Conservation (phyloP, 768 basidiomycete genomes). For the Tylopilus intermedius region DNA sequence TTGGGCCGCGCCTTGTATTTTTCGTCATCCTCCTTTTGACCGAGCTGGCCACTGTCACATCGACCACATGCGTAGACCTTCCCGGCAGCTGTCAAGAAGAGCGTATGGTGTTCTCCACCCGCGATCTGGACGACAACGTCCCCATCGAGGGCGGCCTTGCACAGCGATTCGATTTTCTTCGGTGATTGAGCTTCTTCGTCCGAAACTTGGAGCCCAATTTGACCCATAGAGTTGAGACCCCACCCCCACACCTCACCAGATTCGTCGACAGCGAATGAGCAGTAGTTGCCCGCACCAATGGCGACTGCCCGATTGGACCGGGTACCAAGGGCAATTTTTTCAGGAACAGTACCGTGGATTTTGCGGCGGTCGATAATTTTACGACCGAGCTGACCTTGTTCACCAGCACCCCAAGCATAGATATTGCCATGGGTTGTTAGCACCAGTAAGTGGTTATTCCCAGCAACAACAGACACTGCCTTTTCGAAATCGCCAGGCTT, state of each 20-base stretch:
- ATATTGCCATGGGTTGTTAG: constrained; percentile 85
- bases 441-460: constrained; percentile 85
- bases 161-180: constrained; percentile 57
- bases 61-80: constrained; percentile 86
- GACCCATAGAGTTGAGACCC: constrained; percentile 93
- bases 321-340: constrained; percentile 72
- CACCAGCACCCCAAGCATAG: constrained; percentile 86
- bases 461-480: constrained; percentile 71
- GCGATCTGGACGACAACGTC: constrained; percentile 66
- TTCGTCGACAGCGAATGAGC: constrained; percentile 88
- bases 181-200: constrained; percentile 60
- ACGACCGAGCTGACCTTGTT: constrained; percentile 87
- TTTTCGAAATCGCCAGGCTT: constrained; percentile 66
- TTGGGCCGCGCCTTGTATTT: constrained; percentile 52
- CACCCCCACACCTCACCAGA: constrained; percentile 85
- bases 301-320: constrained; percentile 60
- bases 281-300: constrained; percentile 78
- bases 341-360: constrained; percentile 84
- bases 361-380: constrained; percentile 85
- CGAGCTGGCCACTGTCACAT: constrained; percentile 79
- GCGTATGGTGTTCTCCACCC: constrained; percentile 84
- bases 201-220: constrained; percentile 57
- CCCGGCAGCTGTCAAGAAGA: constrained; percentile 83
- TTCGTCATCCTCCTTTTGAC: constrained; percentile 62
- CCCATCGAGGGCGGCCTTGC: constrained; percentile 54